These are phyloP conservation scores for Vicia faba DNA, from an alignment of 306 rosid species.

Conservation along the genomic window DNA sequence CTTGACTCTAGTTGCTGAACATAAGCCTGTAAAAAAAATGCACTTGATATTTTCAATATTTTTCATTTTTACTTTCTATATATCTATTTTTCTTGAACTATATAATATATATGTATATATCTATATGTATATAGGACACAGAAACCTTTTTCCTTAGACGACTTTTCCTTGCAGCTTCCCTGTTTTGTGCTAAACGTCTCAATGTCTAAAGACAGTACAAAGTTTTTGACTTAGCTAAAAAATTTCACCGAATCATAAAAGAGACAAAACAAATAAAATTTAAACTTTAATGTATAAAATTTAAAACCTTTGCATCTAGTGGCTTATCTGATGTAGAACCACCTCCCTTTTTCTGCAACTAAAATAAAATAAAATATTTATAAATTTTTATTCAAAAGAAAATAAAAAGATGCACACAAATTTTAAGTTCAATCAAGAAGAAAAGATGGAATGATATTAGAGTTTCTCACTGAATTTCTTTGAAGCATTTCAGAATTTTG, in stretches of 20 bases:
- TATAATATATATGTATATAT: background rate
- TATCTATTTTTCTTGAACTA: background rate
- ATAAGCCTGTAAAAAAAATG: conserved; percentile 63
- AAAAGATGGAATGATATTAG: conserved; percentile 11
- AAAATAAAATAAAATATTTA: background rate
- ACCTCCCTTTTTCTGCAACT: conserved; percentile 73
- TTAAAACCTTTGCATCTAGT: conserved; percentile 83
- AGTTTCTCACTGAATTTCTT: conserved; percentile 53
- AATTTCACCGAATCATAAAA: background rate
- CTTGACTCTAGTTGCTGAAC: conserved; percentile 91
- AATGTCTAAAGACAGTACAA: conserved; percentile 51
- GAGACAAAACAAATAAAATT: background rate
- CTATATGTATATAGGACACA: conserved; percentile 27
- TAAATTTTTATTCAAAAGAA: background rate
- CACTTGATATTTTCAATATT: background rate
- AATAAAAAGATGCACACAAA: conserved; percentile 4
- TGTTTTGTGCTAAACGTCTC: conserved; percentile 94
- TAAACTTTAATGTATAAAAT: background rate
- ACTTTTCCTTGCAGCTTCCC: conserved; percentile 97
- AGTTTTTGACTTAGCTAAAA: background rate
- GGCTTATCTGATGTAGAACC: conserved; percentile 80
- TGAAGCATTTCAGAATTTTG: conserved; percentile 50
- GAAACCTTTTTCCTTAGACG: conserved; percentile 83
- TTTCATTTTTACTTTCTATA: background rate
- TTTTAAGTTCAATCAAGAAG: conserved; percentile 2